Conservation (phyloP, 1,284 basidiomycete genomes). For the Ceratobasidium sp. region DNA sequence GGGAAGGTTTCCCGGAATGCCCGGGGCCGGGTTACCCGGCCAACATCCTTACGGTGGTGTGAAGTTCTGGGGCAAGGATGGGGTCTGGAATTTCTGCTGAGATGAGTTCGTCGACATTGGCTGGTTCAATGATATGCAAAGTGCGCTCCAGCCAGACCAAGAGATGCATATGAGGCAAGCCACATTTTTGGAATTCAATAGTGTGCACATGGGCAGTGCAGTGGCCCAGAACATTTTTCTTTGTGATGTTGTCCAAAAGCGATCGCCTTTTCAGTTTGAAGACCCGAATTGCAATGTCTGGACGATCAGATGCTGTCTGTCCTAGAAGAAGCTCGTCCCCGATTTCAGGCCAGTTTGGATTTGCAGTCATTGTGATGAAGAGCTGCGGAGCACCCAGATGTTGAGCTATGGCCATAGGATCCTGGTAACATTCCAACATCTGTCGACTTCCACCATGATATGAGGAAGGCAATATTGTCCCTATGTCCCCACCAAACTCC, state of each 20-base stretch:
- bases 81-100: slow-evolving; percentile 59
- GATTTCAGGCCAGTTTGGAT: slow-evolving; percentile 62
- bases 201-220: slow-evolving; percentile 56
- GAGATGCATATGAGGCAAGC: slow-evolving; percentile 61
- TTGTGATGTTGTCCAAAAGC: slow-evolving; percentile 55
- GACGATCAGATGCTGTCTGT: slow-evolving; percentile 58
- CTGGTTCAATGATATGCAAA: slow-evolving; percentile 52
- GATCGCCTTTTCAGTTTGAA: slow-evolving; percentile 59
- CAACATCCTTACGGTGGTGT: slow-evolving; percentile 52
- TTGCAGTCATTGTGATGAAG: slow-evolving; percentile 62
- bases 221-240: slow-evolving; percentile 52
- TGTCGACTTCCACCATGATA: slow-evolving; percentile 56
- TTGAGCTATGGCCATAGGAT: slow-evolving; percentile 58
- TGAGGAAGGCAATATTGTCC: slow-evolving; percentile 59
- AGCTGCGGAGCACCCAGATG: slow-evolving; percentile 55
- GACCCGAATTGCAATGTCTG: slow-evolving; percentile 60
- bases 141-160: slow-evolving; percentile 56
- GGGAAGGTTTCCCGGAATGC: no score
- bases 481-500: slow-evolving; percentile 54
- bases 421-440: slow-evolving; percentile 59
- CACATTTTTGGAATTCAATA: slow-evolving; percentile 64
- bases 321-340: slow-evolving; percentile 54
- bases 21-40: no score
- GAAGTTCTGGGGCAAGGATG: slow-evolving; percentile 55
- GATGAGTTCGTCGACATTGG: slow-evolving; percentile 57